Percentiles rank a stretch among this genome's conserved stretches.
phyloP scores from a whole-genome alignment of 192 early-diverging fungal species.

The Gonapodya prolifera region DNA sequence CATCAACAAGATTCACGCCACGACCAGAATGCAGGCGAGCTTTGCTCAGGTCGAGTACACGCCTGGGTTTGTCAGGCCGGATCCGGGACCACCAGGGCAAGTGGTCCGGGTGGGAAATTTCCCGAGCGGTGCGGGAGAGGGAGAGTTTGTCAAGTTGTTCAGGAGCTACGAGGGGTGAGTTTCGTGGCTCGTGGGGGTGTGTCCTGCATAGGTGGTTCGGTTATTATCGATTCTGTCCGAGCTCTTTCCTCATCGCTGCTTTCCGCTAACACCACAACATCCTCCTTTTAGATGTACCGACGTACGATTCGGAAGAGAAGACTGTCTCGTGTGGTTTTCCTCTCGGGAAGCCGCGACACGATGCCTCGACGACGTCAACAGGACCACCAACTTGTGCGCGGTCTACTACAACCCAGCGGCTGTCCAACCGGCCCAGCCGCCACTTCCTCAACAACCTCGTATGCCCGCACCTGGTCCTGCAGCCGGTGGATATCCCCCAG shows the following conservation, averaged over 20 bases:
- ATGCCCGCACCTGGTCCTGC: neutral
- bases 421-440: neutral
- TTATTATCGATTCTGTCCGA: neutral
- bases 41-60: slow-evolving; percentile 12
- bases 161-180: slow-evolving; percentile 6
- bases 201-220: neutral
- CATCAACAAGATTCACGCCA: slow-evolving; percentile 4
- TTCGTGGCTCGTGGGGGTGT: too few species aligned
- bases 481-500: neutral
- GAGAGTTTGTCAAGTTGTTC: slow-evolving; percentile 11
- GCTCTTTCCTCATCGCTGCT: neutral
- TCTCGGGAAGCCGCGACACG: neutral
- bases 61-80: slow-evolving; percentile 4
- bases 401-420: slow-evolving; percentile 5
- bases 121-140: slow-evolving; percentile 5
- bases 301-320: slow-evolving; percentile 4
- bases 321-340: slow-evolving; percentile 6
- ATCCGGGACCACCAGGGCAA: neutral
- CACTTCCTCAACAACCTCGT: neutral
- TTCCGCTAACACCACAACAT: neutral
- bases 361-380: slow-evolving; percentile 8
- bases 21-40: slow-evolving; percentile 12
- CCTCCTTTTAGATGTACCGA: neutral
- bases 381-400: slow-evolving; percentile 7
- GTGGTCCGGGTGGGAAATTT: slow-evolving; percentile 7